Conservation (phyloP, 768 basidiomycete species). For the Boletales sp. region DNA sequence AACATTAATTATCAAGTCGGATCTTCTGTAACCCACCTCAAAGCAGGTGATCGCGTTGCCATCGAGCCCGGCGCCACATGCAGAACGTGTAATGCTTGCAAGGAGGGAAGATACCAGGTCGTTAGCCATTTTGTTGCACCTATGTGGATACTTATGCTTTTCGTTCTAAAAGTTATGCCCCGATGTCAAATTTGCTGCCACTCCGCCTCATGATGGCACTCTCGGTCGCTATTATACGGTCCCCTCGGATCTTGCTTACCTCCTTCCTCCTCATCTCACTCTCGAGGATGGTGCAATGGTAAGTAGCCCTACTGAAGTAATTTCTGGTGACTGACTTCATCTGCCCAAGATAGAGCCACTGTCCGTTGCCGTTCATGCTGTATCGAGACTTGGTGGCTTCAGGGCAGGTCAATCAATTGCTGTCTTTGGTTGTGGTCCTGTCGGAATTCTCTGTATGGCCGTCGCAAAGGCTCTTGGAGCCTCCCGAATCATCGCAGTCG, state of each 20-base stretch:
- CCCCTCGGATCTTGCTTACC: slow-evolving; percentile 81
- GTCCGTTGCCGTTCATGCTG: slow-evolving; percentile 87
- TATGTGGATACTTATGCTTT: neutral
- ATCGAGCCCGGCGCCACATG: slow-evolving; percentile 91
- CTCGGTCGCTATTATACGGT: slow-evolving; percentile 82
- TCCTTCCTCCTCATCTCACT: slow-evolving; percentile 76
- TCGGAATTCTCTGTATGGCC: slow-evolving; percentile 88
- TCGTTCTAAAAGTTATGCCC: slow-evolving; percentile 63
- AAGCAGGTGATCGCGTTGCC: slow-evolving; percentile 83
- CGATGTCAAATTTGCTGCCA: slow-evolving; percentile 85
- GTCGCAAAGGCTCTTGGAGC: slow-evolving; percentile 95
- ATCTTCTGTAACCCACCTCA: slow-evolving; percentile 66
- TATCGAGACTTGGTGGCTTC: slow-evolving; percentile 71
- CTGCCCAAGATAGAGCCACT: slow-evolving; percentile 81
- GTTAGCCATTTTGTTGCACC: slow-evolving; percentile 9
- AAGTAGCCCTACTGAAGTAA: slow-evolving; percentile 5
- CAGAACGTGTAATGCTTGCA: slow-evolving; percentile 79
- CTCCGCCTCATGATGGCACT: slow-evolving; percentile 92
- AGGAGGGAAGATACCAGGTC: slow-evolving; percentile 80
- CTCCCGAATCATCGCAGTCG: slow-evolving; percentile 77
- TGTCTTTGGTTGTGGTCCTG: slow-evolving; percentile 88
- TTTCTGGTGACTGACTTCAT: slow-evolving; percentile 3
- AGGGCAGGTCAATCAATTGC: slow-evolving; percentile 72
- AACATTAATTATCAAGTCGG: slow-evolving; percentile 50
- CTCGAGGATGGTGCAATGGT: slow-evolving; percentile 97